Percentiles rank a stretch among this genome's conserved stretches.
Evolutionary conservation across 2,329 filamentous ascomycete species (phyloP).

Genomic region (Diaporthe ilicicola): DNA sequence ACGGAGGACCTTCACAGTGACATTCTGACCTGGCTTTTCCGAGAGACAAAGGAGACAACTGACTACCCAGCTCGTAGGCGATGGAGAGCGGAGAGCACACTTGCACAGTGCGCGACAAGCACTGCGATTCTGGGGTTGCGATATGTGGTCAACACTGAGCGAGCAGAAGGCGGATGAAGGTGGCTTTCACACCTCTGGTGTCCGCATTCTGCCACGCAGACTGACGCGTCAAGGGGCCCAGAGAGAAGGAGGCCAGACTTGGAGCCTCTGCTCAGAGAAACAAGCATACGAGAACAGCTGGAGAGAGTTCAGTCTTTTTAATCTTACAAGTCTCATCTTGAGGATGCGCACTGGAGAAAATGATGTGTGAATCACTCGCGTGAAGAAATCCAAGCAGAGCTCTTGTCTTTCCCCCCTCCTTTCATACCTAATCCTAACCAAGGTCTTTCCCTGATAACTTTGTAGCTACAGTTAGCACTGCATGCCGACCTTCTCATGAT

Average conservation of each 20-base stretch:
- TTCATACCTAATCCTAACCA: background rate
- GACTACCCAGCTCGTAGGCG: background rate
- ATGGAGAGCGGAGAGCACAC: background rate
- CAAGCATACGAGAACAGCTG: background rate
- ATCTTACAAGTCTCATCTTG: background rate
- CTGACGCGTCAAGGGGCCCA: background rate
- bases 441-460: too few relatives aligned
- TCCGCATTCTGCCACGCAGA: background rate
- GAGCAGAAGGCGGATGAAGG: background rate
- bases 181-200: background rate
- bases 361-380: background rate
- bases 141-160: background rate
- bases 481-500: too few relatives aligned
- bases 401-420: background rate
- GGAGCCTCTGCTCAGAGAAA: background rate
- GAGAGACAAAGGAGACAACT: background rate
- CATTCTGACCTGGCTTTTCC: background rate
- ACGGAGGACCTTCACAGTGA: background rate
- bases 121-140: background rate
- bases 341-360: background rate
- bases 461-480: too few relatives aligned
- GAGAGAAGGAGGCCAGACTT: background rate
- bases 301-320: slow-evolving; percentile 17
- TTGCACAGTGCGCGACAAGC: background rate
- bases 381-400: background rate